Evolutionary conservation across 306 rosid genomes (phyloP), one percentile per base, ranked within the genome.

Genomic region (Vigna nakashimae): DNA sequence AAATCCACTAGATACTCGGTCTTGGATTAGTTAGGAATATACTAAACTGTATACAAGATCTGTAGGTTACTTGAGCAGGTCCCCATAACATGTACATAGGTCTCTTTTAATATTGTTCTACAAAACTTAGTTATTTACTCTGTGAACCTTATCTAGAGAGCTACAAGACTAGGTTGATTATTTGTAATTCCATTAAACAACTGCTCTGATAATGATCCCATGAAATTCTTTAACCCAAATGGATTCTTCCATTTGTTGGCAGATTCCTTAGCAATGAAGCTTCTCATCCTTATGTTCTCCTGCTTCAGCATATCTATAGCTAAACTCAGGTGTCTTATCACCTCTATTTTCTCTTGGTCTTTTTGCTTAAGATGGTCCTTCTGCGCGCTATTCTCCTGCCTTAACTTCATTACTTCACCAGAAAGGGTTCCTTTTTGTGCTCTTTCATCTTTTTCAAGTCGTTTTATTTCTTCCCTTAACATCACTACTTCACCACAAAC

Each of bases 301-400:
- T 91, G 89, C 85, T 90, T 91, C 56, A 91, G 82, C 84, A 91
- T 0, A 82, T 90, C 89, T 68, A 94, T 82, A 20, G 98, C 90
- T 32, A 84, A 55, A 78, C 97, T 91, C 38, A 94, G 77, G 67
- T 94, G 94, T 40, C 90, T 82, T 73, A 94, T 94, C 14, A 82
- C 97, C 81, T 88, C 91, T 79, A 84, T 89, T 71, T 91, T 94
- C 86, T 90, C 94, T 83, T 66, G 91, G 82, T 94, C 97, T 80
- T 94, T 94, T 88, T 75, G 88, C 86, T 57, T 62, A 4, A 94
- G 79, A 50, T 73, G 74, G 49, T 76, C 84, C 82, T 81, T 84
- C 32, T 82, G 96, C 52, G 67, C 45, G 60, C 18, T 79, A 24
- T 82, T 88, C 83, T 87, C 95, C 78, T 83, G 80, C 88, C 66